Conservation (phyloP, 2,329 filamentous ascomycete species). For the Botrytis squamosa region DNA sequence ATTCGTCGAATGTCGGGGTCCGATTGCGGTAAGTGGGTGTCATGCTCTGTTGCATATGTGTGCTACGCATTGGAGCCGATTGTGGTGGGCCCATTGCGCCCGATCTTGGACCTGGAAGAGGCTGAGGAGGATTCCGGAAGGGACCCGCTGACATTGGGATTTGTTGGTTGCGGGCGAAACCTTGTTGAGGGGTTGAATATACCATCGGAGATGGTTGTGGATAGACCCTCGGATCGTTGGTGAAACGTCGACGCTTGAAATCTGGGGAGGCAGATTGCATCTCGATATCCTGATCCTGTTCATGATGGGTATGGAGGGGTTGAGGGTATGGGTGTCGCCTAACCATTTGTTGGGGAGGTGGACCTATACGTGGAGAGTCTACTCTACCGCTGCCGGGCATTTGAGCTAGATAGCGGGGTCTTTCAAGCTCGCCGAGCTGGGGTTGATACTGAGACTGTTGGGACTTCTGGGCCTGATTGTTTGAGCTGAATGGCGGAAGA, state of each 20-base stretch:
- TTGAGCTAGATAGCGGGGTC: slow-evolving; percentile 27
- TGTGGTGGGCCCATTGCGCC: slow-evolving; percentile 37
- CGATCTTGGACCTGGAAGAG: slow-evolving; percentile 40
- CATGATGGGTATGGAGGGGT: slow-evolving; percentile 37
- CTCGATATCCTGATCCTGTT: slow-evolving; percentile 43
- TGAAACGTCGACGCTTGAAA: slow-evolving; percentile 61
- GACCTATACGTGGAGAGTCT: slow-evolving; percentile 32
- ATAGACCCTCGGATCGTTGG: slow-evolving; percentile 45
- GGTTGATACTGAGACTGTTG: slow-evolving; percentile 16
- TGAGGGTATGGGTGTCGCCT: slow-evolving; percentile 31
- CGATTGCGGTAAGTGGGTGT: slow-evolving; percentile 30
- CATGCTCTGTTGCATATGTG: slow-evolving; percentile 28
- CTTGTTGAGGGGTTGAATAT: slow-evolving; percentile 32
- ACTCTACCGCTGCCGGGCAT: slow-evolving; percentile 32
- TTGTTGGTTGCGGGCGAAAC: slow-evolving; percentile 30
- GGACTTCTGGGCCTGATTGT: background rate
- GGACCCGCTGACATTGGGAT: slow-evolving; percentile 39
- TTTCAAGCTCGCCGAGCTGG: slow-evolving; percentile 28
- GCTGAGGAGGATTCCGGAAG: slow-evolving; percentile 34
- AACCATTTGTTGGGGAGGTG: slow-evolving; percentile 27
- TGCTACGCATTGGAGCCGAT: slow-evolving; percentile 30
- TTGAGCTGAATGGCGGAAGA: slow-evolving; percentile 28
- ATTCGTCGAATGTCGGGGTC: slow-evolving; percentile 36
- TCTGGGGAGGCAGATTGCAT: slow-evolving; percentile 51
- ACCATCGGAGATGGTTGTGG: slow-evolving; percentile 42